Conservation (phyloP, 805 yeast genomes). For the Jamesozyma rosinii region DNA sequence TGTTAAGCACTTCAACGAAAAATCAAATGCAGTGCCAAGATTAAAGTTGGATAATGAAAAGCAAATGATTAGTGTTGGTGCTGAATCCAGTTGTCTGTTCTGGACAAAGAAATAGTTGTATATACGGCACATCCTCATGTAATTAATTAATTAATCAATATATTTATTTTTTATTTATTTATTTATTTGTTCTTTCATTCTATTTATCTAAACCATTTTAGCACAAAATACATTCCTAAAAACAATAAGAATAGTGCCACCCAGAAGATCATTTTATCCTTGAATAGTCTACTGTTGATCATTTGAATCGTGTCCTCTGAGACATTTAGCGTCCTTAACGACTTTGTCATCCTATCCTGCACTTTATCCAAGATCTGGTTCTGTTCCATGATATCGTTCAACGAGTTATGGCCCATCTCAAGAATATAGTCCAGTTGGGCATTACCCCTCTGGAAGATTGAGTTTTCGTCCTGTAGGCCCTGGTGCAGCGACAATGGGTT, state of each 20-base stretch:
- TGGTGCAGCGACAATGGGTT: constrained; percentile 35
- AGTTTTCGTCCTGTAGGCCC: constrained; percentile 62
- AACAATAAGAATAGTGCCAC: constrained; percentile 57
- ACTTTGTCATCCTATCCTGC: constrained; percentile 51
- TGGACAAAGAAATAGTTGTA: constrained; percentile 32
- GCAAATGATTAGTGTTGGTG: constrained; percentile 58
- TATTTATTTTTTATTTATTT: background rate
- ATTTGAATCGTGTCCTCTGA: constrained; percentile 73
- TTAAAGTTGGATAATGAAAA: constrained; percentile 34
- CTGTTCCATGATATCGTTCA: constrained; percentile 80
- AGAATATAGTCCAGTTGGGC: constrained; percentile 81
- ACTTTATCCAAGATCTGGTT: constrained; percentile 59
- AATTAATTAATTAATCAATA: background rate
- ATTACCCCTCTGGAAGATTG: constrained; percentile 56
- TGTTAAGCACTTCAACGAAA: constrained; percentile 6
- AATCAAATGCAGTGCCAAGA: background rate
- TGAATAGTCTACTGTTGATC: constrained; percentile 71
- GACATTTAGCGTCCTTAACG: constrained; percentile 75
- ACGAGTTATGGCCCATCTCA: constrained; percentile 79
- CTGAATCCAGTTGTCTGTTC: constrained; percentile 51
- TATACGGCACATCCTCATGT: background rate
- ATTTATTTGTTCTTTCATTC: too few relatives aligned
- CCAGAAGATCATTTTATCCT: constrained; percentile 83
- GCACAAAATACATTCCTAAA: constrained; percentile 54
- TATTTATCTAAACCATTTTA: constrained; percentile 49